These are phyloP conservation scores for Pichia manshurica DNA, from an alignment of 805 yeast species.

Conservation along the genomic window DNA sequence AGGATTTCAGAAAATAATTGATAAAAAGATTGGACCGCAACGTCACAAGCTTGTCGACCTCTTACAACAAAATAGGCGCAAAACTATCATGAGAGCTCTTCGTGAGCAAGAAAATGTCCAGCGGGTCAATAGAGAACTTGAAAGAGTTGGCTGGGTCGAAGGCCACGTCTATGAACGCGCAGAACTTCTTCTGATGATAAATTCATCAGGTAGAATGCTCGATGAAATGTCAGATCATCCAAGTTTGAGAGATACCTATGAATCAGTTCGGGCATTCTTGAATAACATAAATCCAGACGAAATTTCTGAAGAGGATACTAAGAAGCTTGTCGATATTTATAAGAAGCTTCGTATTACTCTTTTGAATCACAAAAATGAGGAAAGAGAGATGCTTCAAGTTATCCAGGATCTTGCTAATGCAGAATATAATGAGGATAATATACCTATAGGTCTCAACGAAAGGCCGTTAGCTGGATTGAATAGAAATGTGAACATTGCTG, in stretches of 20 bases:
- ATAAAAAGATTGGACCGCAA: conserved; percentile 53
- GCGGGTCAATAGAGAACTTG: not conserved
- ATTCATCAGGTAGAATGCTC: not conserved
- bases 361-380: not conserved
- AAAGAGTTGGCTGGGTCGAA: not conserved
- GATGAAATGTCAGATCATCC: not conserved
- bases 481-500: not conserved
- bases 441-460: no score
- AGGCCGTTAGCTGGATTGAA: conserved; percentile 6
- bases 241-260: not conserved
- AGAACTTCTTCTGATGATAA: not conserved
- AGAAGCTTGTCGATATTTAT: not conserved
- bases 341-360: not conserved
- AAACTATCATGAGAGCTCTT: not conserved
- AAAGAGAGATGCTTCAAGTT: not conserved
- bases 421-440: conserved; percentile 9
- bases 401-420: conserved; percentile 13
- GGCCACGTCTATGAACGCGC: not conserved
- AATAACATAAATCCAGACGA: not conserved
- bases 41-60: conserved; percentile 16
- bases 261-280: not conserved
- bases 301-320: not conserved
- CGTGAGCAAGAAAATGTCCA: not conserved
- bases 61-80: conserved; percentile 21
- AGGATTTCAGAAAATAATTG: conserved; percentile 55